Percentiles rank a stretch among this genome's conserved stretches.
Conservation (phyloP, 805 yeast genomes). For the Wickerhamomyces rabaulensis region DNA sequence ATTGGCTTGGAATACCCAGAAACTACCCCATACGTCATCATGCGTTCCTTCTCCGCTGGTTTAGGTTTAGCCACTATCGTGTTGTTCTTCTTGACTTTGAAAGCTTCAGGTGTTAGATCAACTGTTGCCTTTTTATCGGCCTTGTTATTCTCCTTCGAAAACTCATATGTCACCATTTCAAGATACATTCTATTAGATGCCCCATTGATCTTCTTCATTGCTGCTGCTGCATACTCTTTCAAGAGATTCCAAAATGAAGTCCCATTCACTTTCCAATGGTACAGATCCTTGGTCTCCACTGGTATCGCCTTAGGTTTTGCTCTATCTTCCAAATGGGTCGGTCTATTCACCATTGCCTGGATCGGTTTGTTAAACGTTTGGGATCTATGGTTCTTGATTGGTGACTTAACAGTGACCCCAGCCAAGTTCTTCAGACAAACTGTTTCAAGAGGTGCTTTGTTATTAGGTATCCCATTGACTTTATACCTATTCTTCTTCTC, state of each 20-base stretch:
- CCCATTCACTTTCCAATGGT: constrained; percentile 58
- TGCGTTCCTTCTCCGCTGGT: constrained; percentile 68
- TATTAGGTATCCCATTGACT: constrained; percentile 53
- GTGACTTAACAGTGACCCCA: constrained; percentile 55
- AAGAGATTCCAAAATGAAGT: constrained; percentile 60
- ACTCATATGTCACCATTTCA: constrained; percentile 63
- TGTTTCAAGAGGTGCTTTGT: constrained; percentile 42
- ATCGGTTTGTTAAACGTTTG: constrained; percentile 55
- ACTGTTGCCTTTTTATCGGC: constrained; percentile 54
- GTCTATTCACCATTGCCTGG: constrained; percentile 77
- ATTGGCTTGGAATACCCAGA: constrained; percentile 63
- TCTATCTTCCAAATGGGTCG: constrained; percentile 78
- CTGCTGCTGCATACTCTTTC: constrained; percentile 59
- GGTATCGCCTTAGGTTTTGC: constrained; percentile 73
- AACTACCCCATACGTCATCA: constrained; percentile 53
- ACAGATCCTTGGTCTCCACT: constrained; percentile 53
- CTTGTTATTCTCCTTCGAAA: constrained; percentile 56
- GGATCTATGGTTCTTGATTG: constrained; percentile 67
- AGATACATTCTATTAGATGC: constrained; percentile 72
- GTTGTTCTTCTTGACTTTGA: constrained; percentile 60
- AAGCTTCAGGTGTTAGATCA: constrained; percentile 68
- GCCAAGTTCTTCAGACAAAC: constrained; percentile 41
- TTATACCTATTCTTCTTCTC: constrained; percentile 56
- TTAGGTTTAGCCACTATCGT: constrained; percentile 66
- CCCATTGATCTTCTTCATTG: constrained; percentile 72